phyloP scores from a whole-genome alignment of 257 asterid species.

The Nicotiana undulata region DNA sequence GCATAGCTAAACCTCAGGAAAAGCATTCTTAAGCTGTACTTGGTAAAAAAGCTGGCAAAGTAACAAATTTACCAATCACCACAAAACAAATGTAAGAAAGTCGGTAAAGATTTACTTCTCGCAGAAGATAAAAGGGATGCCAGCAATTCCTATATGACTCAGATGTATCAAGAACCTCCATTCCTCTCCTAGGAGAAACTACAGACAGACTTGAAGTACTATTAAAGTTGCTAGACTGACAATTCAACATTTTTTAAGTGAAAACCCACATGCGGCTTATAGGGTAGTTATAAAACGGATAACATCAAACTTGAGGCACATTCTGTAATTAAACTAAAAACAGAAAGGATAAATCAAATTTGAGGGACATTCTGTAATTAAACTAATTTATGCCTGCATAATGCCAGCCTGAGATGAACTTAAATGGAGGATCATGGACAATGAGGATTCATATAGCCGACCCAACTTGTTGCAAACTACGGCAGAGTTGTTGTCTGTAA shows the following conservation, averaged over 20 bases:
- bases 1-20: background rate
- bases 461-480: too few relatives aligned
- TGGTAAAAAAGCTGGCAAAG: background rate
- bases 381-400: background rate
- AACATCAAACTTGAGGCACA: background rate
- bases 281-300: background rate
- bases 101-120: background rate
- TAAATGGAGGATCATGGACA: too few relatives aligned
- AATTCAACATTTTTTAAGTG: background rate
- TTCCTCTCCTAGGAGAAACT: background rate
- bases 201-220: background rate
- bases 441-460: too few relatives aligned
- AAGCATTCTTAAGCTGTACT: slow-evolving; percentile 1
- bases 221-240: background rate
- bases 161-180: background rate
- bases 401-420: too few relatives aligned
- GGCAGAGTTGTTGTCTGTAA: background rate
- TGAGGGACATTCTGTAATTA: background rate
- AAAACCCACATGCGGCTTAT: background rate
- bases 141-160: background rate
- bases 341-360: background rate
- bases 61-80: background rate
- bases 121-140: background rate
- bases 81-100: background rate
- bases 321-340: background rate